phyloP scores from a whole-genome alignment of 768 basidiomycete genomes.

The Hericium erinaceus region DNA sequence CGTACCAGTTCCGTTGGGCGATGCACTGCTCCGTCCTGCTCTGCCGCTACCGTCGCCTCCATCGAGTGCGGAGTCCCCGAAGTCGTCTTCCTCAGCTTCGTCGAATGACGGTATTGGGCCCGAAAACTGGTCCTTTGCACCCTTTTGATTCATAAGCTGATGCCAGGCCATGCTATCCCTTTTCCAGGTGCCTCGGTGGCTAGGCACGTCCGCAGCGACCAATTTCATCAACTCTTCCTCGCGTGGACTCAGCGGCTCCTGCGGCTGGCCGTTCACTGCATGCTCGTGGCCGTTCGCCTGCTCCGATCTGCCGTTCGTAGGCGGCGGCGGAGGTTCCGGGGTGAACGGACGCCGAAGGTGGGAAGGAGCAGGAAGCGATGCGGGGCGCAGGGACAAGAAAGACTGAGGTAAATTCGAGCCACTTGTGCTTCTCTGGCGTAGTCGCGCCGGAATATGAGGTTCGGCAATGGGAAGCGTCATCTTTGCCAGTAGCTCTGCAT shows the following conservation, averaged over 20 bases:
- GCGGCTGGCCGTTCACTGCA: neutral
- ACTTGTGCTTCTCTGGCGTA: constrained; percentile 18
- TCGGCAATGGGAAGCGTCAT: constrained; percentile 29
- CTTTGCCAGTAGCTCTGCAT: constrained; percentile 14
- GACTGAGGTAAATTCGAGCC: constrained; percentile 42
- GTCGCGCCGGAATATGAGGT: constrained; percentile 20
- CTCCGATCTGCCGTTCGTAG: neutral
- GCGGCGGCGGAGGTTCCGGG: constrained; percentile 5
- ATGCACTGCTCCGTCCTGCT: neutral
- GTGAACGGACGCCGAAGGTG: constrained; percentile 29
- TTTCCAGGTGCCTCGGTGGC: constrained; percentile 65
- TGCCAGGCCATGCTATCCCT: constrained; percentile 57
- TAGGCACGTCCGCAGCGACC: constrained; percentile 61
- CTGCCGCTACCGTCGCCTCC: neutral
- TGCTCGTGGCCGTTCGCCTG: constrained; percentile 9
- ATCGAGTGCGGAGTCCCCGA: constrained; percentile 13
- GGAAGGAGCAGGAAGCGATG: constrained; percentile 64
- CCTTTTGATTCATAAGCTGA: constrained; percentile 37
- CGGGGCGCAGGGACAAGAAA: constrained; percentile 50
- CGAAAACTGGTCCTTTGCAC: constrained; percentile 17
- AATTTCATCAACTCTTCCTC: constrained; percentile 50
- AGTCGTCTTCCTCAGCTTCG: constrained; percentile 18
- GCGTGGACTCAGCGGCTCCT: constrained; percentile 24
- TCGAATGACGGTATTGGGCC: constrained; percentile 19
- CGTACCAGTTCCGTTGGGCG: neutral